Evolutionary conservation across 2,329 filamentous ascomycete species (phyloP), one percentile per base, ranked within the genome.

Genomic region (Atkinsonella texensis): DNA sequence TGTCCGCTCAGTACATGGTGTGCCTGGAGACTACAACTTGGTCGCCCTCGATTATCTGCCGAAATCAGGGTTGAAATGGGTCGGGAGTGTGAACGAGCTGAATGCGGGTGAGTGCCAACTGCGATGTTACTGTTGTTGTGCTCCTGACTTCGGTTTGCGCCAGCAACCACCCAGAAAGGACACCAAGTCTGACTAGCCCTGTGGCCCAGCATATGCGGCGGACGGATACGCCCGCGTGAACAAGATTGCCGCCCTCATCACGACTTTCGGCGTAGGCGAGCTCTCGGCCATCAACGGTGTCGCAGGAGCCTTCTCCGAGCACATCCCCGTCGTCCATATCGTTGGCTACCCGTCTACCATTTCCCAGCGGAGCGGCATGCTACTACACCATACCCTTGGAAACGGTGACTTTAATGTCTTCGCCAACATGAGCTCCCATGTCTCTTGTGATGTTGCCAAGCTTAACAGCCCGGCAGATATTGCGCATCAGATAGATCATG

Each of bases 371-470:
- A 68, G 71, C 49, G 70, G 70, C 57, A 72, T 74, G 68, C 65
- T 75, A 35, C 67, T 76, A 33, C 83, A 87, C 60, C 85, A 88
- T 65, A 87, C 84, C 0, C 77, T 88, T 1, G 83, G 81, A 52
- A 86, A 87, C 59, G 84, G 88, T 53, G 84, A 94, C 69, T 94
- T 87, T 68, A 83, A 85, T 54, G 86, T 89, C 51, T 95, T 94
- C 65, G 76, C 81, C 58, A 79, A 87, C 62, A 94, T 95, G 84
- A 86, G 76, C 64, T 72, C 76, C 46, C 68, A 80, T 48, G 81
- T 94, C 58, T 87, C 87, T 1, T 85, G 82, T 63, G 80, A 81
- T 20, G 74, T 86, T 40, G 81, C 84, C 50, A 83, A 84, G 59
- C 74, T 95, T 52, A 83, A 81, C 62, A 77, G 87, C 56, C 80